A percentile compares a stretch with the other conserved stretches of the same genome.
Evolutionary conservation across 2,329 filamentous ascomycete genomes (phyloP).

Genomic region (Xylaria sp.): DNA sequence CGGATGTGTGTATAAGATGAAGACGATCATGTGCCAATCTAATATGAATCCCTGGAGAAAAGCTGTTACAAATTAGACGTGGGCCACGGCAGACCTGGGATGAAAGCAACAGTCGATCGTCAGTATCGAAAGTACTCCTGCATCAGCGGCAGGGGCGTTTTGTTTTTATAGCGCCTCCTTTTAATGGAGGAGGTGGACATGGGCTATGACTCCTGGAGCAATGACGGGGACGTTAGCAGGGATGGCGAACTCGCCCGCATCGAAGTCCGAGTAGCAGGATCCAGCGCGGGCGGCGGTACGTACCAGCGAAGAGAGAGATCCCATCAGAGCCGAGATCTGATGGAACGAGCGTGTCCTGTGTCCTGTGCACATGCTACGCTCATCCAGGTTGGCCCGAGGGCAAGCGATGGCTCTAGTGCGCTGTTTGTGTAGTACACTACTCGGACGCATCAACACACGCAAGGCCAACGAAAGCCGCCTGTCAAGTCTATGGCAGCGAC

Average conservation of each 20-base stretch:
- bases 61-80: conserved; percentile 68
- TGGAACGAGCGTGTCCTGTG: conserved; percentile 33
- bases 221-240: conserved; percentile 48
- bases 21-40: conserved; percentile 64
- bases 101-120: conserved; percentile 53
- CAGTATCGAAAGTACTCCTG: conserved; percentile 52
- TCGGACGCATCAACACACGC: conserved; percentile 32
- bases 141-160: conserved; percentile 53
- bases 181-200: conserved; percentile 50
- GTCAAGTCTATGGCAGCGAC: conserved; percentile 7
- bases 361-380: conserved; percentile 5
- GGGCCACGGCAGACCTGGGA: conserved; percentile 60
- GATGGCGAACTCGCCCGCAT: conserved; percentile 45
- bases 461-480: conserved; percentile 20
- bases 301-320: conserved; percentile 37
- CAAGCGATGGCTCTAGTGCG: conserved; percentile 52
- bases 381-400: conserved; percentile 53
- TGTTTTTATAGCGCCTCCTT: conserved; percentile 53
- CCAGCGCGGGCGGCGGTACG: conserved; percentile 37
- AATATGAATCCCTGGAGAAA: conserved; percentile 61
- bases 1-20: conserved; percentile 55
- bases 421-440: conserved; percentile 24
- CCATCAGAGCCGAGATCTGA: conserved; percentile 44
- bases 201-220: conserved; percentile 55
- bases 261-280: conserved; percentile 44